Percentiles rank a stretch among this genome's conserved stretches.
Evolutionary conservation across 768 basidiomycete genomes (phyloP).

Genomic region (Boletus rufocinnamomeus): DNA sequence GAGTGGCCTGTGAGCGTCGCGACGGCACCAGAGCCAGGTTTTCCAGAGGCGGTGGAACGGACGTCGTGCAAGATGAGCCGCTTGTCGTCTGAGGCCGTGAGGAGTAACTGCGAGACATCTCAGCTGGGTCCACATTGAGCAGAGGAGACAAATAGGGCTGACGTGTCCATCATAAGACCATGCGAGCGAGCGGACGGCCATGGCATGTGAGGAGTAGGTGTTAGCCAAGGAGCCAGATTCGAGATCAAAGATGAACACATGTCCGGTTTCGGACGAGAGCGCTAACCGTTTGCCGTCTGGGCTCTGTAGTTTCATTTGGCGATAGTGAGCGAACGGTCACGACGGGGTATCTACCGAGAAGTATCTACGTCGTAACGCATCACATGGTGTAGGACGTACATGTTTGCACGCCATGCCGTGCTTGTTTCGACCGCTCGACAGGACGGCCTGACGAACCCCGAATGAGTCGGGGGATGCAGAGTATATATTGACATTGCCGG

Average conservation of each 20-base stretch:
- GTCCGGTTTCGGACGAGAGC: slow-evolving; percentile 82
- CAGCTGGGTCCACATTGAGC: background rate
- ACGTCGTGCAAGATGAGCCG: slow-evolving; percentile 90
- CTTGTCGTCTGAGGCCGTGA: slow-evolving; percentile 93
- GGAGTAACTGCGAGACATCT: slow-evolving; percentile 58
- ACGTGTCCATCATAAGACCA: slow-evolving; percentile 93
- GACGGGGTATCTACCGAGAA: background rate
- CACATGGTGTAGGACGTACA: slow-evolving; percentile 43
- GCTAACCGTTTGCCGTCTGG: slow-evolving; percentile 85
- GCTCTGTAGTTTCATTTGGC: slow-evolving; percentile 51
- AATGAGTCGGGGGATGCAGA: slow-evolving; percentile 70
- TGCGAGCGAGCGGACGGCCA: slow-evolving; percentile 81
- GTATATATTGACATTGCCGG: slow-evolving; percentile 71
- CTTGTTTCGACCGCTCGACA: slow-evolving; percentile 70
- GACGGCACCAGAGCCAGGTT: slow-evolving; percentile 71
- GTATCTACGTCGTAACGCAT: slow-evolving; percentile 3
- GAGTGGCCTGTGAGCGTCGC: slow-evolving; percentile 86
- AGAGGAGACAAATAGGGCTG: slow-evolving; percentile 26
- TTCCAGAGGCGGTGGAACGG: slow-evolving; percentile 60
- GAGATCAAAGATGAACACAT: slow-evolving; percentile 83
- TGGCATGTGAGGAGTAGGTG: slow-evolving; percentile 86
- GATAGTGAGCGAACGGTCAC: slow-evolving; percentile 3
- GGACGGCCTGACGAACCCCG: slow-evolving; percentile 57
- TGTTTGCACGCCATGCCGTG: slow-evolving; percentile 77
- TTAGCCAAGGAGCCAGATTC: slow-evolving; percentile 63